A percentile compares a stretch with the other conserved stretches of the same genome.
Evolutionary conservation across 257 asterid species (phyloP).

Genomic region (Solanum habrochaites): DNA sequence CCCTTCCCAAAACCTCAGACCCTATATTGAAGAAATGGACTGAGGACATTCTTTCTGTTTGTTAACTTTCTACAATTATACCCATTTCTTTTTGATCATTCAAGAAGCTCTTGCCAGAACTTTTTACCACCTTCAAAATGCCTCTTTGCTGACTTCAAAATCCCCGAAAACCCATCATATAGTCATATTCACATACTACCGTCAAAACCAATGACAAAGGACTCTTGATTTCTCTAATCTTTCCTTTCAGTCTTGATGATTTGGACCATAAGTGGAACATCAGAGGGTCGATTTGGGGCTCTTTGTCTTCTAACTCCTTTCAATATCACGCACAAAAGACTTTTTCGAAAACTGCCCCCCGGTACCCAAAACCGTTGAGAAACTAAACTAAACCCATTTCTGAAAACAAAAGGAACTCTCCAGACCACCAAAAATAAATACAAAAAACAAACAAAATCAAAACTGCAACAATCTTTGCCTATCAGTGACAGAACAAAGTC

Average conservation of each 20-base stretch:
- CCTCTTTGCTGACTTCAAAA: conserved; percentile 44
- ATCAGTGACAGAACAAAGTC: conserved; percentile 44
- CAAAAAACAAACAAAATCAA: conserved; percentile 38
- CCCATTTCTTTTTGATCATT: conserved; percentile 14
- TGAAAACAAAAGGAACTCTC: conserved; percentile 77
- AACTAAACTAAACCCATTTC: conserved; percentile 31
- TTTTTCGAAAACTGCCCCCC: conserved; percentile 43
- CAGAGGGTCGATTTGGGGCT: conserved; percentile 62
- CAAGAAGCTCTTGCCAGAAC: conserved; percentile 54
- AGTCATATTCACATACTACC: conserved; percentile 33
- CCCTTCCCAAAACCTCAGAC: conserved; percentile 30
- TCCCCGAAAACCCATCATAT: conserved; percentile 27
- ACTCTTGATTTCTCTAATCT: neutral
- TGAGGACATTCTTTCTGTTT: conserved; percentile 51
- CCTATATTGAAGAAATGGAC: conserved; percentile 38
- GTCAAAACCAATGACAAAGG: conserved; percentile 47
- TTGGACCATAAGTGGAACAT: conserved; percentile 19
- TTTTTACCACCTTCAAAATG: conserved; percentile 48
- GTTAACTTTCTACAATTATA: neutral
- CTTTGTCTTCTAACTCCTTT: conserved; percentile 42
- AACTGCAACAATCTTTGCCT: conserved; percentile 51
- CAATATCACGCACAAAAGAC: conserved; percentile 56
- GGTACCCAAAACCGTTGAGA: conserved; percentile 19
- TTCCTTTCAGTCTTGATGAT: conserved; percentile 33
- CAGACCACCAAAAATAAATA: conserved; percentile 50